Base-by-base conservation (phyloP, 208 protist genomes). In the Balamuthia mandrillaris region DNA sequence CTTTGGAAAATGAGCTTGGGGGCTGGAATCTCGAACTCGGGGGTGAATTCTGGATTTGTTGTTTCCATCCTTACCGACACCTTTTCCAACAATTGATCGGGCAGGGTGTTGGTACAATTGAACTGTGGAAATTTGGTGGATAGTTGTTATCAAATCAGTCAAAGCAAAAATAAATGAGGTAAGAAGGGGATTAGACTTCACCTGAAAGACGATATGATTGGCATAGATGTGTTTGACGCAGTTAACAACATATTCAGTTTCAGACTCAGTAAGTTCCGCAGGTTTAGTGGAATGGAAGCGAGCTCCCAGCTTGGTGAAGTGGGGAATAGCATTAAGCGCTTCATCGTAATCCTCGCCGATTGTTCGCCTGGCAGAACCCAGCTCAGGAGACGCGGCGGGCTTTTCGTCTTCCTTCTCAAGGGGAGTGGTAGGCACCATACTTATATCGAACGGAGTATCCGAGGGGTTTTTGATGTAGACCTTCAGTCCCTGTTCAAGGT, bases 231-330 rank as follows among this genome's bases (percentile, higher is more conserved):
- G 97, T 90, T 98, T 98, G 84, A 97, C 92, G 81, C 94, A 97
- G n/a, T 91, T 90, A 37, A 98, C 97, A 9, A 97, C 95, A 90
- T 98, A 99, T 90, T 99, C 98, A 61, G 94, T 96, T 88, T 98
- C 98, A 0, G 92, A 49, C 85, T 99, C 97, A 10, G 97, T 98
- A 10, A 99, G 89, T 29, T 91, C 85, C 21, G 94, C 29, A 37
- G 91, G 88, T 72, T 95, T 92, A 37, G 90, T 96, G 54, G 91
- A 88, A 31, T 90, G 87, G 77, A 92, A 92, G 7, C 93, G 47
- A 9, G 78, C 52, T 24, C 93, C 93, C 24, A 92, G 84, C 14
- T 45, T 51, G 2, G 92, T 86, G 75, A 95, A 94, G 54, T 95
- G 47, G 14, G 93, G 91, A 27, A 94, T 94, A 33, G 37, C 39